Evolutionary conservation across 768 basidiomycete species (phyloP), one percentile per base, ranked within the genome.

Genomic region (Gelatoporia subvermispora): DNA sequence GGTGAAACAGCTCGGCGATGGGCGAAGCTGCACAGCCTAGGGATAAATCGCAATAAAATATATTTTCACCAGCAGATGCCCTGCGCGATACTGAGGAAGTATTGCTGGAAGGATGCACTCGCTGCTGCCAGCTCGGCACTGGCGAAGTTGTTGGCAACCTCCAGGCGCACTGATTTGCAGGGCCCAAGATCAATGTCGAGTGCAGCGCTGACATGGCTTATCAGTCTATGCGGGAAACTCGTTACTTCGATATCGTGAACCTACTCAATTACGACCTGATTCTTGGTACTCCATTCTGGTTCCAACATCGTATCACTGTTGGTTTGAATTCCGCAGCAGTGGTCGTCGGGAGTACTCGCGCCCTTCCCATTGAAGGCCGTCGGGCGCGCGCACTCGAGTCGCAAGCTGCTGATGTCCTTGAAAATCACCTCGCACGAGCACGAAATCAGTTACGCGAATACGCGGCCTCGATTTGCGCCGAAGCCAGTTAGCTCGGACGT

Each of bases 131-230:
- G n/a, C n/a, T n/a, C n/a, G n/a, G n/a, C n/a, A n/a, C n/a, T n/a
- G n/a, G n/a, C n/a, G n/a, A n/a, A n/a, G n/a, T n/a, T n/a, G n/a
- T n/a, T n/a, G n/a, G n/a, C n/a, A n/a, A n/a, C n/a, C n/a, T n/a
- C n/a, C n/a, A n/a, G n/a, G n/a, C n/a, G n/a, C n/a, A n/a, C n/a
- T n/a, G n/a, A n/a, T n/a, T n/a, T n/a, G n/a, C 74, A 0, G 41
- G 65, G 0, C 62, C 70, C 0, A 67, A 68, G 43, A 58, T 77
- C 0, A 74, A 69, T 43, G 60, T 28, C 20, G 41, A 57, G 0
- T 52, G 63, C 0, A 47, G 28, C 3, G 68, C 56, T 0, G 10
- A 56, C 3, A 35, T 75, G 3, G 34, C 55, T 7, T 76, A 73
- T 53, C 67, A 74, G 49, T 20, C 38, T 0, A 68, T 76, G 0